phyloP scores from a whole-genome alignment of 345 rosid genomes.

The Linum lewisii region DNA sequence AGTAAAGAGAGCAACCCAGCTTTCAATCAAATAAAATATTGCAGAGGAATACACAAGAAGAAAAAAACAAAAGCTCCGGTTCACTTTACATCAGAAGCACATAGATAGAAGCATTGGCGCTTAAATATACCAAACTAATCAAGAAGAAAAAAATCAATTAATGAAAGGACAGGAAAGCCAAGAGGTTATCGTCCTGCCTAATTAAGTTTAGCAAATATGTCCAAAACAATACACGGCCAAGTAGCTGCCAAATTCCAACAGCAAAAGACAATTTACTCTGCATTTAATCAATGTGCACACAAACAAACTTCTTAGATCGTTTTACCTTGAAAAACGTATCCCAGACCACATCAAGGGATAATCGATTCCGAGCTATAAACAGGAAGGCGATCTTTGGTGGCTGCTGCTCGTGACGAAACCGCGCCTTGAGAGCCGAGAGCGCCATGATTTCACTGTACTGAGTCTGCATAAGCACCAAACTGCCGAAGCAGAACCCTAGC shows the following conservation, averaged over 20 bases:
- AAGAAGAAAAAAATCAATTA: too few relatives aligned
- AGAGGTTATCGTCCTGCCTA: too few relatives aligned
- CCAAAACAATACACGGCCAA: too few relatives aligned
- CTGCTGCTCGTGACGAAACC: slow-evolving; percentile 22
- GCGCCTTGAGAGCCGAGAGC: slow-evolving; percentile 27
- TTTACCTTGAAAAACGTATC: slow-evolving; percentile 66
- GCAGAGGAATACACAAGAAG: neutral
- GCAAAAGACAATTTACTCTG: too few relatives aligned
- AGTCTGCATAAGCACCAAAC: slow-evolving; percentile 50
- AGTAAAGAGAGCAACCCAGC: neutral
- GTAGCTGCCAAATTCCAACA: too few relatives aligned
- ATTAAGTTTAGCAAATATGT: too few relatives aligned
- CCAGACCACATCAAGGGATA: slow-evolving; percentile 82
- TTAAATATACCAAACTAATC: too few relatives aligned
- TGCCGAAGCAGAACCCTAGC: slow-evolving; percentile 48
- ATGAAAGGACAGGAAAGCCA: too few relatives aligned
- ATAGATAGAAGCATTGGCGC: neutral
- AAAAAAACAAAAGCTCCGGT: neutral
- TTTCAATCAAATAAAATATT: too few relatives aligned
- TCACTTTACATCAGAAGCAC: neutral
- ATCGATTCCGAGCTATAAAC: slow-evolving; percentile 79
- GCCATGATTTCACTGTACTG: slow-evolving; percentile 41
- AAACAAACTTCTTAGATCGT: neutral
- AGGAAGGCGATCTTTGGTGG: slow-evolving; percentile 71
- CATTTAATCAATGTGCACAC: neutral